phyloP scores from a whole-genome alignment of 768 basidiomycete genomes.

The Psilocybe cyanescens region DNA sequence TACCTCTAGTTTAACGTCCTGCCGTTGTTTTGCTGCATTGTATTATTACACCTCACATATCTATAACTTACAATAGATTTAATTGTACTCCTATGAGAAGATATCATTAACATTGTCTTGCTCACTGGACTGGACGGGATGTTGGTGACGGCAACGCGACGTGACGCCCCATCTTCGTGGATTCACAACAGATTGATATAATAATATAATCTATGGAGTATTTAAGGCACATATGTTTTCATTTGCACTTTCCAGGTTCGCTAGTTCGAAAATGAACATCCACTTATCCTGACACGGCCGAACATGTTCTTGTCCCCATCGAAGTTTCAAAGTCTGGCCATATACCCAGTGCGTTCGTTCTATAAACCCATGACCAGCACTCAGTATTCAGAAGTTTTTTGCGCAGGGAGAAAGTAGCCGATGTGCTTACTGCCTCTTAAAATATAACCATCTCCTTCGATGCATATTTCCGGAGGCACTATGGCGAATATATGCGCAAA shows the following conservation, averaged over 20 bases:
- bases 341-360: conserved; percentile 34
- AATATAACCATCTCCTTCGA: conserved; percentile 33
- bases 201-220: neutral
- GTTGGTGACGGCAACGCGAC: no score
- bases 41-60: no score
- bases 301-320: conserved; percentile 31
- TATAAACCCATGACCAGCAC: conserved; percentile 8
- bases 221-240: neutral
- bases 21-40: no score
- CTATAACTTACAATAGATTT: no score
- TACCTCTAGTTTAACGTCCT: no score
- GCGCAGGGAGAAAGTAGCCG: neutral
- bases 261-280: conserved; percentile 31
- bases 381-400: neutral
- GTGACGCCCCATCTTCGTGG: no score
- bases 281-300: conserved; percentile 35
- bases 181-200: no score
- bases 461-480: conserved; percentile 28
- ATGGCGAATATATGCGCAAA: conserved; percentile 32
- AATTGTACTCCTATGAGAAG: no score
- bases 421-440: conserved; percentile 32
- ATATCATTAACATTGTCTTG: no score
- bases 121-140: no score
- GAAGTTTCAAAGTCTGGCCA: conserved; percentile 30
- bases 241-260: neutral